phyloP scores from a whole-genome alignment of 2,329 filamentous ascomycete genomes.

The Aspergillus texensis region DNA sequence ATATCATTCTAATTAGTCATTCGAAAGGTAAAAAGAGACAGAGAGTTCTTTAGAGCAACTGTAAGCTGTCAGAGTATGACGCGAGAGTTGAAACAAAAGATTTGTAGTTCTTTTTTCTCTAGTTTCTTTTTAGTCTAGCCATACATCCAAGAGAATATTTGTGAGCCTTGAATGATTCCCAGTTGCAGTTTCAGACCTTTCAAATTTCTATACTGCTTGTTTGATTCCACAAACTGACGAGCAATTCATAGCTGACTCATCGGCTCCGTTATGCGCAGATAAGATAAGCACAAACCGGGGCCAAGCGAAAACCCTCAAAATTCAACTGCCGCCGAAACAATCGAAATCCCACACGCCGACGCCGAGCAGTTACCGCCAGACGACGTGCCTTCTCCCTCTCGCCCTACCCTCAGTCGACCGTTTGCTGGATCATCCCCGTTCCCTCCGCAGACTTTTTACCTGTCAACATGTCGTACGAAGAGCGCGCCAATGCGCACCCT shows the following conservation, averaged over 20 bases:
- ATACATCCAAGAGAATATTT: not conserved
- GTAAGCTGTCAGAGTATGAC: not conserved
- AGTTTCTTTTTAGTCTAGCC: not conserved
- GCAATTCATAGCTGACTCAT: conserved; percentile 36
- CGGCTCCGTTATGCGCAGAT: conserved; percentile 35
- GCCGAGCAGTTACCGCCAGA: conserved; percentile 28
- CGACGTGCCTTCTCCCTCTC: conserved; percentile 28
- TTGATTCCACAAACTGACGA: not conserved
- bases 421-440: conserved; percentile 17
- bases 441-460: conserved; percentile 17
- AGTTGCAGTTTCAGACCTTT: no score
- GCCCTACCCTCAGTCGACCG: conserved; percentile 25
- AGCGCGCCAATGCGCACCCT: conserved; percentile 45
- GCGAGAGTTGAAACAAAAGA: not conserved
- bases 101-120: not conserved
- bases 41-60: not conserved
- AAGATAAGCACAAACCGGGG: conserved; percentile 49
- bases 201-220: no score
- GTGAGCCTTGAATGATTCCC: no score
- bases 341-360: conserved; percentile 41
- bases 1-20: not conserved
- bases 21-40: not conserved
- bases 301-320: conserved; percentile 52
- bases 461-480: conserved; percentile 49
- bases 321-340: conserved; percentile 39